Evolutionary conservation across 1,284 basidiomycete genomes (phyloP).

Genomic region (Cystobasidium sp.): DNA sequence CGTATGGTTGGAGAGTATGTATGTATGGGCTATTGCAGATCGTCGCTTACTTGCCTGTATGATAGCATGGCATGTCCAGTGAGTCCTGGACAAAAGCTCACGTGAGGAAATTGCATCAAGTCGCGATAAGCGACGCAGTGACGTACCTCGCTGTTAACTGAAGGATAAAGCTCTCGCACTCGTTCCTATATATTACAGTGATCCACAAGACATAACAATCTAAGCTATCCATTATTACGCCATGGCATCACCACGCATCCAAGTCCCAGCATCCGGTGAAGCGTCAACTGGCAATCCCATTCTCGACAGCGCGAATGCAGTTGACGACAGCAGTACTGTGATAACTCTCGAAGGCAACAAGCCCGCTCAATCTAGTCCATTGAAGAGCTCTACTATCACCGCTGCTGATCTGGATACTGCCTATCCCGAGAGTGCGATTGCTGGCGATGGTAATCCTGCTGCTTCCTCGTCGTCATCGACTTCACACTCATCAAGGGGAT

Average conservation of each 20-base stretch:
- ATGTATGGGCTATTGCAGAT: no score
- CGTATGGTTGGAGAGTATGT: no score
- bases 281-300: constrained; percentile 30
- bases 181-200: no score
- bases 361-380: constrained; percentile 18
- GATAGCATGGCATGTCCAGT: no score
- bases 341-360: constrained; percentile 18
- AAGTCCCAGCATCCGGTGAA: background rate
- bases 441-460: background rate
- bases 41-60: no score
- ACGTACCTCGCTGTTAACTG: no score
- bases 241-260: constrained; percentile 24
- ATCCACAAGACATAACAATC: background rate
- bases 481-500: background rate
- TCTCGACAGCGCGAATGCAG: constrained; percentile 29
- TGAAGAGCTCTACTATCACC: constrained; percentile 27
- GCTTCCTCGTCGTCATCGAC: background rate
- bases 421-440: background rate
- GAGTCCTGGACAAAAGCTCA: no score
- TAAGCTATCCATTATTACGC: background rate
- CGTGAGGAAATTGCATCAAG: no score
- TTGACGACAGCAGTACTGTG: background rate
- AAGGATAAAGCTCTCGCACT: no score
- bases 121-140: no score
- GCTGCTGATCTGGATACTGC: constrained; percentile 21